Conservation (phyloP, 306 rosid genomes). For the Hippophae tibetana region DNA sequence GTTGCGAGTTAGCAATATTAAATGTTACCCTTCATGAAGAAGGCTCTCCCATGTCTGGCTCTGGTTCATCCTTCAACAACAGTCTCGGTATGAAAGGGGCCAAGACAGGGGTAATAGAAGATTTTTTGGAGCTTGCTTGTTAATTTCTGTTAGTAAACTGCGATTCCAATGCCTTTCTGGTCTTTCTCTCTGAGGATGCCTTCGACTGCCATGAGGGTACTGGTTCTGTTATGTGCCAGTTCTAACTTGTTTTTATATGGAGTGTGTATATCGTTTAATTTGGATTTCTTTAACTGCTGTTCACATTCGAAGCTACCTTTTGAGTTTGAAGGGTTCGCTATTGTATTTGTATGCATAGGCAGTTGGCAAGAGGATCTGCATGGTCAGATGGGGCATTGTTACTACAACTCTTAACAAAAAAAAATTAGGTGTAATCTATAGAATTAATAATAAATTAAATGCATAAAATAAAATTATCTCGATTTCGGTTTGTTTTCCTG, state of each 20-base stretch:
- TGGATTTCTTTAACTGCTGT: slow-evolving; percentile 23
- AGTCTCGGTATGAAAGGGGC: slow-evolving; percentile 66
- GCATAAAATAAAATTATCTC: too few species aligned
- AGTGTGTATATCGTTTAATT: slow-evolving; percentile 58
- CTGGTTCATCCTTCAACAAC: slow-evolving; percentile 55
- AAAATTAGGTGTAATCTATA: too few species aligned
- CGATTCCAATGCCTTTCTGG: slow-evolving; percentile 32
- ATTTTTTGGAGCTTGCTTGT: slow-evolving; percentile 47
- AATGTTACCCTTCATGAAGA: slow-evolving; percentile 89
- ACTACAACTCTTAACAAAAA: slow-evolving; percentile 1
- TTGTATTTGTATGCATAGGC: slow-evolving; percentile 21
- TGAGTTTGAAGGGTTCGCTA: slow-evolving; percentile 35
- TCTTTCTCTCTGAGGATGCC: slow-evolving; percentile 46
- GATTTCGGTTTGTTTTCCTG: too few species aligned
- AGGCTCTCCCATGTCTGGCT: slow-evolving; percentile 85
- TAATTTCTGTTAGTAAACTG: slow-evolving; percentile 40
- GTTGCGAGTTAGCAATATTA: slow-evolving; percentile 71
- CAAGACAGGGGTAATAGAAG: slow-evolving; percentile 48
- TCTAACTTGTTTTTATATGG: slow-evolving; percentile 53
- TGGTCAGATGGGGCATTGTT: slow-evolving; percentile 26
- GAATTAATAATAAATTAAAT: slow-evolving; percentile 8
- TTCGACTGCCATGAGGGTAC: slow-evolving; percentile 71
- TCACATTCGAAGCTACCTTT: slow-evolving; percentile 24
- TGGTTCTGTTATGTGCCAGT: slow-evolving; percentile 49
- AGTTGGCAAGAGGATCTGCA: slow-evolving; percentile 32